Evolutionary conservation across 257 asterid genomes (phyloP).

Genomic region (Thymus quinquecostatus): DNA sequence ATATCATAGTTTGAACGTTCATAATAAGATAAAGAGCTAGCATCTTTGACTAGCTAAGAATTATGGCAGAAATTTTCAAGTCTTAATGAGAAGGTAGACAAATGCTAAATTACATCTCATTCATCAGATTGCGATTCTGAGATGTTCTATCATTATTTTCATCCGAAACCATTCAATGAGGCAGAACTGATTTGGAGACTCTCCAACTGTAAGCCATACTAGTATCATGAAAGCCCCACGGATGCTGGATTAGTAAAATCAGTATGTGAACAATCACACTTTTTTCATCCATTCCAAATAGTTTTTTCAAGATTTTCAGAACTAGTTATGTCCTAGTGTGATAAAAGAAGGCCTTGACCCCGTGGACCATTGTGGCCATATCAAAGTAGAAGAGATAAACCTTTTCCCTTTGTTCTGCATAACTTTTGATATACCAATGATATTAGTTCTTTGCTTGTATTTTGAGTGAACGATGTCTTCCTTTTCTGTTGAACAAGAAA

Average conservation of each 20-base stretch:
- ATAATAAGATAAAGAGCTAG: slow-evolving; percentile 9
- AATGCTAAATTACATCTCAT: slow-evolving; percentile 10
- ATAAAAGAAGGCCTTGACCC: too few relatives aligned
- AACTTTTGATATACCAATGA: not conserved
- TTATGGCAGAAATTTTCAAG: slow-evolving; percentile 3
- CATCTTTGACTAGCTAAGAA: slow-evolving; percentile 1
- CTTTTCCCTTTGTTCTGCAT: not conserved
- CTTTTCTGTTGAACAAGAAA: not conserved
- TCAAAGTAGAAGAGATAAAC: not conserved
- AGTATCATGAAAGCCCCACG: slow-evolving; percentile 1
- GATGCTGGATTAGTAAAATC: slow-evolving; percentile 12
- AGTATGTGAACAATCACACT: slow-evolving; percentile 4
- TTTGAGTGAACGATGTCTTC: not conserved
- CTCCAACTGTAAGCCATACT: not conserved
- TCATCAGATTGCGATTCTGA: not conserved
- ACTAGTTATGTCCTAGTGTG: too few relatives aligned
- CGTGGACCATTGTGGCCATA: not conserved
- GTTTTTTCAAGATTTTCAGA: not conserved
- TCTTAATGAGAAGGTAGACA: not conserved
- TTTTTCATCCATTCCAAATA: slow-evolving; percentile 11
- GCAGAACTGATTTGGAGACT: not conserved
- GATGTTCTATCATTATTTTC: not conserved
- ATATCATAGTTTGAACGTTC: not conserved
- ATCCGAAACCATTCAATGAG: not conserved
- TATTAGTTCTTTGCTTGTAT: not conserved